Percentiles rank a stretch among this genome's conserved stretches.
phyloP scores from a whole-genome alignment of 164 flowering plant species.

The Kingdonia uniflora region DNA sequence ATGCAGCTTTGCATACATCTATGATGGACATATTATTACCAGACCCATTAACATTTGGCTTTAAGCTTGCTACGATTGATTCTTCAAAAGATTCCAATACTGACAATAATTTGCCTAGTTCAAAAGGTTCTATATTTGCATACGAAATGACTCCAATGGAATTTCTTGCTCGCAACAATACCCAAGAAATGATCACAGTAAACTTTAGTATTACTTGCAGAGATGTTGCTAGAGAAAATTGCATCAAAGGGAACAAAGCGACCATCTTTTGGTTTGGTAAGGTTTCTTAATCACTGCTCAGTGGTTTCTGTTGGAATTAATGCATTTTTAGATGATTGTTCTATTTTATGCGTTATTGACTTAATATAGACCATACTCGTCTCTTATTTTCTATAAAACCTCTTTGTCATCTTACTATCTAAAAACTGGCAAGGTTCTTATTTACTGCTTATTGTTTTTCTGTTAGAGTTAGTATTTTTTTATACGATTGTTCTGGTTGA shows the following conservation, averaged over 20 bases:
- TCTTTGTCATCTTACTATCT: no score
- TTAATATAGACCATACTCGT: no score
- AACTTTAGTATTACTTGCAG: slow-evolving; percentile 76
- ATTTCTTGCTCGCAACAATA: slow-evolving; percentile 89
- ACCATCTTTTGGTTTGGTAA: slow-evolving; percentile 93
- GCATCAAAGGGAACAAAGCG: slow-evolving; percentile 66
- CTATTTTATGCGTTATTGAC: no score
- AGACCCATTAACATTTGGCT: slow-evolving; percentile 93
- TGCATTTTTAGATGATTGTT: no score
- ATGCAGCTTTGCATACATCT: slow-evolving; percentile 83
- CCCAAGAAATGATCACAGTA: slow-evolving; percentile 68
- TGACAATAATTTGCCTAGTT: slow-evolving; percentile 10
- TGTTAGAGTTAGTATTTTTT: no score
- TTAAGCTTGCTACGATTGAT: slow-evolving; percentile 47
- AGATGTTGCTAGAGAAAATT: slow-evolving; percentile 95
- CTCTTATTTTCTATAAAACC: no score
- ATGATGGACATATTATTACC: slow-evolving; percentile 89
- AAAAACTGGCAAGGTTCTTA: no score
- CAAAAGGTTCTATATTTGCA: slow-evolving; percentile 46
- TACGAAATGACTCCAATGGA: slow-evolving; percentile 92
- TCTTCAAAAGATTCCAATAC: slow-evolving; percentile 13
- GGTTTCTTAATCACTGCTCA: slow-evolving; percentile 2
- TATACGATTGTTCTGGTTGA: no score
- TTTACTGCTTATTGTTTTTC: no score
- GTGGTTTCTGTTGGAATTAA: no score